phyloP scores from a whole-genome alignment of 805 yeast species.

The Saccharomycopsis javanensis region DNA sequence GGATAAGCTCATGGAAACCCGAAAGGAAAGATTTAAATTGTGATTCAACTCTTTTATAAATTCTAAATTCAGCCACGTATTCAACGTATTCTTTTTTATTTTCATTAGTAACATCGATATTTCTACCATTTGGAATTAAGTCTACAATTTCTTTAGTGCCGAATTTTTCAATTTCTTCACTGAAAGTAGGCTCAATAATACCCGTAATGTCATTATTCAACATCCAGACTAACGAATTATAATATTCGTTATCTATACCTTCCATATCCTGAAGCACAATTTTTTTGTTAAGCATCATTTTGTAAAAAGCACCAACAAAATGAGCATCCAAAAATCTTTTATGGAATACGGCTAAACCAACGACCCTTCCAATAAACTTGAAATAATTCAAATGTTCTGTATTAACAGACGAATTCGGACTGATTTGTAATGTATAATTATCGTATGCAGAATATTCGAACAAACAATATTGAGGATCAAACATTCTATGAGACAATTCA shows the following conservation, averaged over 20 bases:
- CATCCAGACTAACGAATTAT: slow-evolving; percentile 92
- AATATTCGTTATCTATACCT: slow-evolving; percentile 82
- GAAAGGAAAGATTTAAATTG: slow-evolving; percentile 95
- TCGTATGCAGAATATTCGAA: slow-evolving; percentile 98
- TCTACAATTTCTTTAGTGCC: slow-evolving; percentile 89
- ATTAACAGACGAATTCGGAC: slow-evolving; percentile 92
- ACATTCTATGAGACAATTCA: slow-evolving; percentile 94
- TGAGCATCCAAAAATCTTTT: slow-evolving; percentile 96
- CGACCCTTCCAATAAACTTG: slow-evolving; percentile 97
- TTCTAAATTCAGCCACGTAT: slow-evolving; percentile 91
- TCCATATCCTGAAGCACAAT: slow-evolving; percentile 96
- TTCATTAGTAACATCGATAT: slow-evolving; percentile 88
- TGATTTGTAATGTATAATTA: slow-evolving; percentile 94
- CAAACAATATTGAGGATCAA: slow-evolving; percentile 93
- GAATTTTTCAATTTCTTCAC: slow-evolving; percentile 85
- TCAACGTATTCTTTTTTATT: slow-evolving; percentile 94
- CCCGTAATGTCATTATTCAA: slow-evolving; percentile 90
- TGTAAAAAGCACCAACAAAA: slow-evolving; percentile 95
- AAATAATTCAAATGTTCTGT: slow-evolving; percentile 97
- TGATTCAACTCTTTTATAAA: slow-evolving; percentile 83
- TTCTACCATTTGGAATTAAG: slow-evolving; percentile 77
- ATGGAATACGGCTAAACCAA: slow-evolving; percentile 97
- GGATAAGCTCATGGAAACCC: slow-evolving; percentile 95
- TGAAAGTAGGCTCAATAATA: slow-evolving; percentile 78
- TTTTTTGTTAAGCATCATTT: slow-evolving; percentile 93